Base-by-base conservation (phyloP, 805 yeast species). In the Nematodospora valgi region DNA sequence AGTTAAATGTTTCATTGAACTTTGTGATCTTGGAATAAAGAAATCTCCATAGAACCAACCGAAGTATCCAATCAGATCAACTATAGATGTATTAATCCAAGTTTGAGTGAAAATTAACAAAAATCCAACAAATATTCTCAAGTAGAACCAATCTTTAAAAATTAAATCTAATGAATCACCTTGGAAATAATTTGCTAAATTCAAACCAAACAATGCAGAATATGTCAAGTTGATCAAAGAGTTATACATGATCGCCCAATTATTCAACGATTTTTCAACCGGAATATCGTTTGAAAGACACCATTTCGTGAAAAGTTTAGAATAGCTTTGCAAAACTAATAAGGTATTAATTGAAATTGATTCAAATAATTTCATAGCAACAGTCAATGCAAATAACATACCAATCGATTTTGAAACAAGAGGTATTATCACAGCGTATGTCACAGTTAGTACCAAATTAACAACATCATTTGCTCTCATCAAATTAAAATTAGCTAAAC, bases 11-110 rank as follows among this genome's bases (percentile, higher is more conserved):
- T 54, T 48, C 20, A 45, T 35, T 5, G 49, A 38, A 23, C 44
- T 34, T 14, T 70, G 60, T 13, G 72, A 63, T 34, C 69, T 73
- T 23, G 83, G 77, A 39, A 82, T 62, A 58, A 84, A 85, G 58
- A 85, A 85, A 56, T 85, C 95, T 38, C 95, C 94, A 55, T 81
- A 85, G 49, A 84, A 85, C 93, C 93, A 85, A n/a, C 94, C 93
- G 57, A 80, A 83, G 41, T 82, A 82, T 2, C 91, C 91, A 44
- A 85, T 77, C 32, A 84, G 78, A 28, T 76, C 75, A 44, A 78
- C 70, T 23, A 84, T 82, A 20, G 86, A 82, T 16, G 68, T 48
- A 45, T 82, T 78, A 23, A 86, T 81, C 82, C 86, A 78, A 12
- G 72, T 52, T 48, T 85, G 94, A 19, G 85, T 64, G 6, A 69